Conservation (phyloP, 2,329 filamentous ascomycete genomes). For the Colletotrichum musae region DNA sequence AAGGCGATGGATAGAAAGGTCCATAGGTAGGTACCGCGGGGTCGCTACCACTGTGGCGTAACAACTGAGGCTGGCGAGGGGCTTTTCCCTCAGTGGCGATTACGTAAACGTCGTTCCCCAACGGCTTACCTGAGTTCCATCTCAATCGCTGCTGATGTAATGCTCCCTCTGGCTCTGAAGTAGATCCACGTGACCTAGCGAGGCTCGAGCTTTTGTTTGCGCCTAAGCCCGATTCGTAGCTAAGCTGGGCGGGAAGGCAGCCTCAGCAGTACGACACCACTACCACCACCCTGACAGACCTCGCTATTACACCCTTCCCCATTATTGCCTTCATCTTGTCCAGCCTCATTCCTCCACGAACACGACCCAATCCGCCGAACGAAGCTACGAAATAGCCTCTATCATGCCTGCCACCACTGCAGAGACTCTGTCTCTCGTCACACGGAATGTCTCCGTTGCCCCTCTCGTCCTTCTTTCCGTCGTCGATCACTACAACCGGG, state of each 20-base stretch:
- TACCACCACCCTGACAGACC: conserved; percentile 17
- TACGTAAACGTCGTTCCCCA: too few species aligned
- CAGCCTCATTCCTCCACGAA: conserved; percentile 30
- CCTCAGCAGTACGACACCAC: conserved; percentile 45
- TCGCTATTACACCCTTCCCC: conserved; percentile 23
- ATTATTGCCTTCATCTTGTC: conserved; percentile 21
- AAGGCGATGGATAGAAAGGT: neutral
- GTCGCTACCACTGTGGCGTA: neutral
- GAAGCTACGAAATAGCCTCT: conserved; percentile 38
- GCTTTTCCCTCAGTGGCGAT: too few species aligned
- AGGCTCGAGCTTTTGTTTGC: conserved; percentile 42
- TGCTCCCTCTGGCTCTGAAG: neutral
- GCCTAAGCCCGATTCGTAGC: conserved; percentile 41
- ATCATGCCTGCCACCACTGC: conserved; percentile 96
- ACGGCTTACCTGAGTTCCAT: neutral
- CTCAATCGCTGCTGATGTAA: neutral
- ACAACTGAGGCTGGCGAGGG: too few species aligned
- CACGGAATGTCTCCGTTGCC: conserved; percentile 94
- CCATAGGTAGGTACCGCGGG: too few species aligned
- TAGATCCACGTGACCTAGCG: conserved; percentile 33
- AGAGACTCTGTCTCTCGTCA: conserved; percentile 95
- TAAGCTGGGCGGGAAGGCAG: conserved; percentile 46
- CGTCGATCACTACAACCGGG: conserved; percentile 98
- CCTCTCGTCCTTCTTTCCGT: conserved; percentile 97
- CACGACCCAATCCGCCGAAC: conserved; percentile 37